These are phyloP conservation scores for Gracilaria gracilis DNA, from an alignment of 23 red algal genomes.

Conservation along the genomic window DNA sequence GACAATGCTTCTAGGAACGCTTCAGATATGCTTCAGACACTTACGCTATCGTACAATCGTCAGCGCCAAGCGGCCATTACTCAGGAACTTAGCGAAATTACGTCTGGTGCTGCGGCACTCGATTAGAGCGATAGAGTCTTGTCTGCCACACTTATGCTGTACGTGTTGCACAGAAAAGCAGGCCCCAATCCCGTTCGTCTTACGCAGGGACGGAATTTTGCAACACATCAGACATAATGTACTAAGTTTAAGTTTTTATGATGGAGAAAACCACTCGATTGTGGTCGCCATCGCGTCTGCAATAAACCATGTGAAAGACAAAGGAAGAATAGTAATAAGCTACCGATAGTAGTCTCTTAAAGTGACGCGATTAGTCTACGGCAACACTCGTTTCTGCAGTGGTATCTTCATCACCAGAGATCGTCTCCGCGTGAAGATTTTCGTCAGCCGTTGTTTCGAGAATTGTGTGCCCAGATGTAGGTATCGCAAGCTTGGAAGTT, in stretches of 20 bases:
- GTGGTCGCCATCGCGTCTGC: not conserved
- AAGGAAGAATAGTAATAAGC: not conserved
- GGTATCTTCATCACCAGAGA: not conserved
- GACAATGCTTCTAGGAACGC: constrained; percentile 94
- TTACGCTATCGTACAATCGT: constrained; percentile 94
- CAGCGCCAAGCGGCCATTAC: constrained; percentile 97
- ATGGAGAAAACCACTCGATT: not conserved
- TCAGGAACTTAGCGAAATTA: constrained; percentile 93
- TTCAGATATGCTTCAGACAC: constrained; percentile 88
- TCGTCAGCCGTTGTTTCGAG: not conserved
- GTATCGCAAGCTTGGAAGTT: not conserved
- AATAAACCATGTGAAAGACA: not conserved
- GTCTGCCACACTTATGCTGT: not conserved
- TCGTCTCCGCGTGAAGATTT: not conserved
- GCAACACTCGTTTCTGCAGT: not conserved
- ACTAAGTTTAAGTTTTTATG: constrained; percentile 3
- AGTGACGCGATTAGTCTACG: constrained; percentile 1
- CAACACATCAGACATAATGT: not conserved
- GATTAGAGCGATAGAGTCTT: constrained; percentile 34
- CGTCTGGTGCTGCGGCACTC: constrained; percentile 85
- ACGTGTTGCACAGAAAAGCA: not conserved
- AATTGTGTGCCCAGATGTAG: constrained; percentile 6
- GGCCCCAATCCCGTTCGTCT: not conserved
- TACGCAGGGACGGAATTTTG: not conserved
- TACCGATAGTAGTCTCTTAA: not conserved